Conservation (phyloP, 2,329 filamentous ascomycete species). For the Zasmidium citrigriseum region DNA sequence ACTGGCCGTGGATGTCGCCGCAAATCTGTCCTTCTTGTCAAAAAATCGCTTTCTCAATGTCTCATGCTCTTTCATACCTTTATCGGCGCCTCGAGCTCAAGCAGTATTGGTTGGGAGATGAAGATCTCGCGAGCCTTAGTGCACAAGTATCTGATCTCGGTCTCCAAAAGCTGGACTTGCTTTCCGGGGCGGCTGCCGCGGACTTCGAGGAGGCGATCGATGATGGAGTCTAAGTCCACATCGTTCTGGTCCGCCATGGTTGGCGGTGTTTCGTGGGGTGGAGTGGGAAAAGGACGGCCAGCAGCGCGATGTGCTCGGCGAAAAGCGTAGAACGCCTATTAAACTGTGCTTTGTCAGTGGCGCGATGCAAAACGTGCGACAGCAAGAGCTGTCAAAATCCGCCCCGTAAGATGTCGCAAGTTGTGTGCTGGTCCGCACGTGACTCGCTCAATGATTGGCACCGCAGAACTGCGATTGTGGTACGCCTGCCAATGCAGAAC, state of each 20-base stretch:
- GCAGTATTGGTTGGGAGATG: slow-evolving; percentile 96
- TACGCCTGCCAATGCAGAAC: not conserved
- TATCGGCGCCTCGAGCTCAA: slow-evolving; percentile 97
- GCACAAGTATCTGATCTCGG: slow-evolving; percentile 95
- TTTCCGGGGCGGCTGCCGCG: slow-evolving; percentile 97
- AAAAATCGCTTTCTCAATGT: not conserved
- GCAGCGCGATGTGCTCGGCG: slow-evolving; percentile 14
- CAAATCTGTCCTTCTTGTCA: slow-evolving; percentile 71
- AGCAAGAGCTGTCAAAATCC: not conserved
- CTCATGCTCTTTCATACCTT: slow-evolving; percentile 67
- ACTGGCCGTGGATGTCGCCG: slow-evolving; percentile 98
- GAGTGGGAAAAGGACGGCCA: slow-evolving; percentile 15
- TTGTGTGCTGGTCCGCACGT: not conserved
- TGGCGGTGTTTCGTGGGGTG: slow-evolving; percentile 20
- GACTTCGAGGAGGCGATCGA: slow-evolving; percentile 96
- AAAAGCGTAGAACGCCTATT: slow-evolving; percentile 15
- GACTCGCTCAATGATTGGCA: not conserved
- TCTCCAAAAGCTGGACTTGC: slow-evolving; percentile 94
- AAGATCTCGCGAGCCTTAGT: slow-evolving; percentile 99
- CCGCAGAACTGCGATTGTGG: not conserved
- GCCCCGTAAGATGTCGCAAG: not conserved
- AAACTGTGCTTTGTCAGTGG: slow-evolving; percentile 21
- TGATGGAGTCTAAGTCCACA: slow-evolving; percentile 98
- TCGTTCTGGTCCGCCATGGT: slow-evolving; percentile 78
- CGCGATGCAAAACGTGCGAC: not conserved